phyloP scores from a whole-genome alignment of 345 rosid genomes.

The Populus davidiana region DNA sequence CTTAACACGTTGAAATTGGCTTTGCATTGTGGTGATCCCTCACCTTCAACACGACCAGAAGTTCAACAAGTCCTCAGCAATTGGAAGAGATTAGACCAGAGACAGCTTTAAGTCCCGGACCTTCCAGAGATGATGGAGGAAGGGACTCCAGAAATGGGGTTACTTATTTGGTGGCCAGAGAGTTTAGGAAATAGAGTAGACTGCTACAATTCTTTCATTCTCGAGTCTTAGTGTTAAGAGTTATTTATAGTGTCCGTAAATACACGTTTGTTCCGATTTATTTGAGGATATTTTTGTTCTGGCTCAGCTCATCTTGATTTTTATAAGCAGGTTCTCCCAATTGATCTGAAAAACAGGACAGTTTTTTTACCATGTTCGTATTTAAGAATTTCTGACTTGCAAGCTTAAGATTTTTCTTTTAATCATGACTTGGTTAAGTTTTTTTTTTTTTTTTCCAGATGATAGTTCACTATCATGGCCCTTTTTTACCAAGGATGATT shows the following conservation, averaged over 20 bases:
- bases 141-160: not conserved
- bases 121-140: slow-evolving; percentile 6
- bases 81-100: slow-evolving; percentile 58
- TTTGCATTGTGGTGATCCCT: slow-evolving; percentile 81
- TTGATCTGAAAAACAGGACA: not conserved
- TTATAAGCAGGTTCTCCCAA: not conserved
- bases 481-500: not conserved
- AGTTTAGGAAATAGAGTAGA: slow-evolving; percentile 5
- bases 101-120: slow-evolving; percentile 8
- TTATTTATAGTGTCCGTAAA: slow-evolving; percentile 35
- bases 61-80: slow-evolving; percentile 62
- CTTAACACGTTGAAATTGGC: slow-evolving; percentile 81
- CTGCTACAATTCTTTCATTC: slow-evolving; percentile 48
- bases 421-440: not conserved
- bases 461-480: not conserved
- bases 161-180: not conserved
- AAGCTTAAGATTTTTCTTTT: not conserved
- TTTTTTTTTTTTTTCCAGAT: not conserved
- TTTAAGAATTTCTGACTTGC: not conserved
- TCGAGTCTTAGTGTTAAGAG: slow-evolving; percentile 16
- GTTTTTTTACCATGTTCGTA: not conserved
- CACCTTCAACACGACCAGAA: slow-evolving; percentile 78
- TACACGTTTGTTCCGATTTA: slow-evolving; percentile 19
- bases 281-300: not conserved
- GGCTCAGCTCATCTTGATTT: not conserved